Base-by-base conservation (phyloP, 768 basidiomycete genomes). In the Kwoniella sp. region DNA sequence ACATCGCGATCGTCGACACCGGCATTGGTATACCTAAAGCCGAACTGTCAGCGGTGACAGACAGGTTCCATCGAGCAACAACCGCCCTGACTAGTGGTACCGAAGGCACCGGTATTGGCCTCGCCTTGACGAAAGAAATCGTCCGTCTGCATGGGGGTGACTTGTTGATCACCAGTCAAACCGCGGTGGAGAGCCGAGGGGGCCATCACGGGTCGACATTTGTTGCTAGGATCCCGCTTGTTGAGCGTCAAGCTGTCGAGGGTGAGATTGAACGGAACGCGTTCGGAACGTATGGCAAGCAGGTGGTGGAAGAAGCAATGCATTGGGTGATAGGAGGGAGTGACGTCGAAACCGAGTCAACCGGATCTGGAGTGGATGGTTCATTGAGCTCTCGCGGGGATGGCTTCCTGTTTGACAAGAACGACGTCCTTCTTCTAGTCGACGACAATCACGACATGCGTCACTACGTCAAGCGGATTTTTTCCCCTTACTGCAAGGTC, bases 51-150 rank as follows among this genome's bases (percentile, higher is more conserved):
- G 56, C 68, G n/a, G 71, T 81, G 1, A 77, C 77, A 19, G 79
- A 81, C 50, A 69, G 80, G 9, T 81, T 81, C 56, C 79, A 81
- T 60, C 72, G 81, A 30, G 80, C 78, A 0, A 62, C 60, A 1
- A 55, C 64, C 24, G 63, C 55, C 21, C 19, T 59, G 19, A 47
- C 49, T 2, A 70, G 79, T 17, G 74, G 71, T 15, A 70, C 74
- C 37, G 81, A 81, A 63, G 81, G 76, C 1, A 79, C 78, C 5
- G 80, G 80, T 19, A 80, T 81, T 37, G 80, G 80, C 10, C 64
- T 81, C 22, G 71, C 80, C 2, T 55, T 68, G 1, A 49, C 64
- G 8, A 60, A 71, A 61, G 79, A 81, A 68, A 72, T 81, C 40
- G 71, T 81, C 48, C 68, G 69, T 48, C 64, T 81, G 27, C 81